Evolutionary conservation across 148 eudicot genomes (phyloP).

Genomic region (Selenicereus undatus): DNA sequence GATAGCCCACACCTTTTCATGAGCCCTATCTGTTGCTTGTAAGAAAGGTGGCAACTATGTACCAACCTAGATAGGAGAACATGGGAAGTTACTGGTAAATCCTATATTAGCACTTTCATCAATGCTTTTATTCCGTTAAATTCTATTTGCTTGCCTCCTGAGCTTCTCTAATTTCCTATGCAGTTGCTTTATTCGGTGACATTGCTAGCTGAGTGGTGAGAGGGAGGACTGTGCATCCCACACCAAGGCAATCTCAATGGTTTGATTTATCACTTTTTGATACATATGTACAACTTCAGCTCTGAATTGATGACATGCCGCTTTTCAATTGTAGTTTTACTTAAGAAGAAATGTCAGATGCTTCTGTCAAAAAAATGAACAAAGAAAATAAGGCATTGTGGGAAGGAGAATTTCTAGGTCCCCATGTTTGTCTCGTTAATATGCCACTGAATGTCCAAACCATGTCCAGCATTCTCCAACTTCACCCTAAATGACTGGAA

Average conservation of each 20-base stretch:
- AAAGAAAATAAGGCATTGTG: no score
- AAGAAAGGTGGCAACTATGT: background rate
- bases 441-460: background rate
- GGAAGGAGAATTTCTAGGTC: no score
- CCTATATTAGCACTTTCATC: background rate
- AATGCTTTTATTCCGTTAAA: background rate
- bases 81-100: conserved; percentile 4
- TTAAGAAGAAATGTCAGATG: no score
- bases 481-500: background rate
- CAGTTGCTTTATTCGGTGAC: background rate
- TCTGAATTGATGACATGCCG: background rate
- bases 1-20: background rate
- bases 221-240: background rate
- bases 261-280: no score
- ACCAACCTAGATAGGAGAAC: background rate
- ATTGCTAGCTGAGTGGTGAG: background rate
- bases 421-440: no score
- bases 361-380: no score
- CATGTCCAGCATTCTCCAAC: background rate
- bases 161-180: background rate
- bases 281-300: background rate
- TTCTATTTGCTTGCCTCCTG: background rate
- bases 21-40: background rate
- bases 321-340: background rate
- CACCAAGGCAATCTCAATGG: no score